A percentile compares a stretch with the other conserved stretches of the same genome.
phyloP scores from a whole-genome alignment of 2,329 filamentous ascomycete species.

The Aspergillus sp. region DNA sequence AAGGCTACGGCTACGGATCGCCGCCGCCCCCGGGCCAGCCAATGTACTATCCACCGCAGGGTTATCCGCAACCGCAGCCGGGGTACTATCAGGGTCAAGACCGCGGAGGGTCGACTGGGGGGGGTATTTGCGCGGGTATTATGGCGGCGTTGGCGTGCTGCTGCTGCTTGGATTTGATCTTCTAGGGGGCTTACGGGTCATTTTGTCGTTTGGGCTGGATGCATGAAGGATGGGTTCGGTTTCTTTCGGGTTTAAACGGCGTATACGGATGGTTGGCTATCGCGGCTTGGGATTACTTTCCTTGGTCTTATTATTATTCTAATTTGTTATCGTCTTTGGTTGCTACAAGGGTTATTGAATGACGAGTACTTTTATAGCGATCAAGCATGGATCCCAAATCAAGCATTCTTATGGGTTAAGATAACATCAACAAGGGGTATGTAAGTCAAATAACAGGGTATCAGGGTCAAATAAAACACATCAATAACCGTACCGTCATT shows the following conservation, averaged over 20 bases:
- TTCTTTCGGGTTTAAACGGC: too few species aligned
- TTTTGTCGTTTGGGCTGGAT: not conserved
- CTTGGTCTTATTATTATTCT: not conserved
- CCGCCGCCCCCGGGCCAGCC: constrained; percentile 17
- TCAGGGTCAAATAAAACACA: not conserved
- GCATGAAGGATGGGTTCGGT: not conserved
- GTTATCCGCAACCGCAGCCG: constrained; percentile 27
- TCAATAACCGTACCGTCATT: not conserved
- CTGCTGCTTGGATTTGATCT: constrained; percentile 45
- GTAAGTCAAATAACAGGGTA: not conserved
- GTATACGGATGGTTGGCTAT: too few species aligned
- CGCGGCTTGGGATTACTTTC: not conserved
- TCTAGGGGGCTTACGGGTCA: constrained; percentile 17
- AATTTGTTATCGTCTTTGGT: not conserved
- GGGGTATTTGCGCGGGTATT: constrained; percentile 43
- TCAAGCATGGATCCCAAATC: not conserved
- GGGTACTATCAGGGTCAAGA: constrained; percentile 31
- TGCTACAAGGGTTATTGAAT: not conserved
- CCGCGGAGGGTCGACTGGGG: constrained; percentile 22
- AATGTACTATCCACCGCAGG: constrained; percentile 24
- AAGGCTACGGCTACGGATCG: constrained; percentile 20
- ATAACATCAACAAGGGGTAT: too few species aligned
- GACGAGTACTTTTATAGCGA: too few species aligned
- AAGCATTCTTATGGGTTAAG: not conserved
- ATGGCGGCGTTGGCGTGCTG: constrained; percentile 44